Evolutionary conservation across 192 early-diverging fungal genomes (phyloP).

Genomic region (Coemansia sp.): DNA sequence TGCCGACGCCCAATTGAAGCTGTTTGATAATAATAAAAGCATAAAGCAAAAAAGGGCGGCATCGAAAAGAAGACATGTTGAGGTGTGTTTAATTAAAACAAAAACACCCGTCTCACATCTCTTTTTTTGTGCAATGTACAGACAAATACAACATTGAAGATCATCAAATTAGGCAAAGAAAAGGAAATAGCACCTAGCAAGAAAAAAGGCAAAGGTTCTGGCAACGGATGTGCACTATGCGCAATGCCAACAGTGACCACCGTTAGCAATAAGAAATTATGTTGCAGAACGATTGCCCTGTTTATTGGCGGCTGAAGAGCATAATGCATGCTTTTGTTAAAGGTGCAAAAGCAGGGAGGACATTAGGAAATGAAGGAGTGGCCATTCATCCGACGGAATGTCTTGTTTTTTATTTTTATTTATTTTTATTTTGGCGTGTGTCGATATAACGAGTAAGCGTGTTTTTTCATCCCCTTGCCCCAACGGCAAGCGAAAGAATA

Average conservation of each 20-base stretch:
- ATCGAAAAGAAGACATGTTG: slow-evolving; percentile 1
- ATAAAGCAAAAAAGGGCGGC: not conserved
- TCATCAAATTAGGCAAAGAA: slow-evolving; percentile 5
- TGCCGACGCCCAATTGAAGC: not conserved
- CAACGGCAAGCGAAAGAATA: no score
- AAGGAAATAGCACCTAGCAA: not conserved
- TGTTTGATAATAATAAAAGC: slow-evolving; percentile 1
- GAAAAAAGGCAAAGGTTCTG: not conserved
- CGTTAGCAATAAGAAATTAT: not conserved
- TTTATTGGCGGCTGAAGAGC: not conserved
- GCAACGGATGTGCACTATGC: slow-evolving; percentile 6
- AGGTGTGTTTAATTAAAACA: not conserved
- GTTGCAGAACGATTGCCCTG: not conserved
- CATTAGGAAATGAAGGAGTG: not conserved
- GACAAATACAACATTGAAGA: slow-evolving; percentile 3
- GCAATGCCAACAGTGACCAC: slow-evolving; percentile 1
- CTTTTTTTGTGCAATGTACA: not conserved
- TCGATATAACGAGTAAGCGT: no score
- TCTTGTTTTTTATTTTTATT: no score
- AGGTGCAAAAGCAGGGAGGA: not conserved
- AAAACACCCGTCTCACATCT: not conserved
- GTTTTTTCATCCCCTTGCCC: no score
- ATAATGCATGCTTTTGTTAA: not conserved
- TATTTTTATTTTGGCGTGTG: no score
- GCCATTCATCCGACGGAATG: not conserved